Evolutionary conservation across 495 filamentous ascomycete genomes (phyloP), one percentile per base, ranked within the genome.

Genomic region (Chaetomium fimeti): DNA sequence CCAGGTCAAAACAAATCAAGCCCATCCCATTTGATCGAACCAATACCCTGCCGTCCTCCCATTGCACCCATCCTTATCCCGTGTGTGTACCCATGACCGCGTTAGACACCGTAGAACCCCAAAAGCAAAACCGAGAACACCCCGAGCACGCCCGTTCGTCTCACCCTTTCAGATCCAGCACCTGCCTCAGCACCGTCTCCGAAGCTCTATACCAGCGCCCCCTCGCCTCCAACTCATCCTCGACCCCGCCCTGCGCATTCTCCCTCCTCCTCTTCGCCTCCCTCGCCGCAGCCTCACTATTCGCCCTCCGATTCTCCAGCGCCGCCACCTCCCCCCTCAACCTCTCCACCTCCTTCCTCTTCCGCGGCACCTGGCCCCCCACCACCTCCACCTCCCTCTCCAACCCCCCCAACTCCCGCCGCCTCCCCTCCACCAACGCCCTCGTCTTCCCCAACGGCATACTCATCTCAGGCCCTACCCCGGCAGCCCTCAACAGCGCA

Each of bases 221-320:
- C 74, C 85, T 84, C 75, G 91, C 88, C 71, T 95, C 91, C 25
- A 95, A 73, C 60, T 93, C 91, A 73, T 94, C 91, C 58, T 85
- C 88, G 32, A 88, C 83, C 0, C 87, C 86, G 53, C 86, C 79
- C 29, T 78, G 74, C 20, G 81, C 86, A 36, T 69, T 63, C 69
- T 91, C 88, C 74, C 88, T 91, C 75, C 90, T 88, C 68, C 89
- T 82, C 69, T 85, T 83, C 5, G 92, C 93, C 72, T 98, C 93
- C 62, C 81, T 84, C 20, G 92, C 93, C 54, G 89, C 87, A 49
- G 81, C 76, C 59, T 85, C 82, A 54, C 84, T 85, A 42, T 86
- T 87, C 48, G 83, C 77, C 76, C 87, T 90, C 74, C 88, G 86
- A 62, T 80, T 79, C 76, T 96, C 90, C 63, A 96, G 75, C 24